These are phyloP conservation scores for Paecilomyces niveus DNA, from an alignment of 2,329 filamentous ascomycete genomes.

Conservation along the genomic window DNA sequence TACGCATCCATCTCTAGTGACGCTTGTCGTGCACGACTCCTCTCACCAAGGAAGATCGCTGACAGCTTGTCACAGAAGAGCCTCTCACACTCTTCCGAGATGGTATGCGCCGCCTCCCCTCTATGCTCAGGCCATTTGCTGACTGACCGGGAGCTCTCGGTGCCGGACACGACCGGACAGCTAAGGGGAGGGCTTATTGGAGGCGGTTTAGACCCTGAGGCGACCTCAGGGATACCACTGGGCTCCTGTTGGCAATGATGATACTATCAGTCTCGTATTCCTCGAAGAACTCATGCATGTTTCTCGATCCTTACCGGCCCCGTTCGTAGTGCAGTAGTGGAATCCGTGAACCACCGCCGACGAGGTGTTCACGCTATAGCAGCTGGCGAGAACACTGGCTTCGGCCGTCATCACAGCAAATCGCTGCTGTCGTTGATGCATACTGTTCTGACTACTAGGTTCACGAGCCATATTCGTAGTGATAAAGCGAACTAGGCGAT, in stretches of 20 bases:
- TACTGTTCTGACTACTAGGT: conserved; percentile 68
- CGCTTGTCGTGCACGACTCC: conserved; percentile 67
- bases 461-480: conserved; percentile 30
- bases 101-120: conserved; percentile 92
- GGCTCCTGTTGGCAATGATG: conserved; percentile 49
- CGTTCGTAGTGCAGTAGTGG: conserved; percentile 93
- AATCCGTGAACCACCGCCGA: conserved; percentile 69
- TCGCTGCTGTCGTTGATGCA: conserved; percentile 54
- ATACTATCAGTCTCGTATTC: background rate
- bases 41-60: conserved; percentile 93
- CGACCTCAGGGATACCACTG: conserved; percentile 95
- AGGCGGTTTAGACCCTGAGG: conserved; percentile 77
- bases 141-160: conserved; percentile 44
- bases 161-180: conserved; percentile 60
- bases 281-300: background rate
- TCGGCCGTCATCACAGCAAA: conserved; percentile 42
- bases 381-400: conserved; percentile 78
- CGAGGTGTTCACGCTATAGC: conserved; percentile 72
- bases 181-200: conserved; percentile 84
- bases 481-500: conserved; percentile 4
- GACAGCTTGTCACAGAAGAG: conserved; percentile 97
- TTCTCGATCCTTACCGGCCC: conserved; percentile 54
- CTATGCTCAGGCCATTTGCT: conserved; percentile 36
- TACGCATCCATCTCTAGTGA: conserved; percentile 80
- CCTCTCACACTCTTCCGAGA: conserved; percentile 99